phyloP scores from a whole-genome alignment of 2,329 filamentous ascomycete genomes.

The Fusarium sublunatum region DNA sequence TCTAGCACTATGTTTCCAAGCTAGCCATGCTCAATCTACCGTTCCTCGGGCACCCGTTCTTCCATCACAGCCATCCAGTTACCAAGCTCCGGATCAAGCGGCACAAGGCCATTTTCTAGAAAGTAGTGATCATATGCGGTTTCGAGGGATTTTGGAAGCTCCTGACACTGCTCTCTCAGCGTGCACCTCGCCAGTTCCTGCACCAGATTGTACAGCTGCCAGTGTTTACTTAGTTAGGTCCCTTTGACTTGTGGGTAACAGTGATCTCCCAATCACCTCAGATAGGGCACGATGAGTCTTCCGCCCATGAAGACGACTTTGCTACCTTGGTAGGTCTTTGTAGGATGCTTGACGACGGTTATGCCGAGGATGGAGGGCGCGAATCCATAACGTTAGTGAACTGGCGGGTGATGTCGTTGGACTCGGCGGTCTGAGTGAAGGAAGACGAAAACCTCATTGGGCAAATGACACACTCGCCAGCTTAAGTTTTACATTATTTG shows the following conservation, averaged over 20 bases:
- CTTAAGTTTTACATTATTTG: too few species aligned
- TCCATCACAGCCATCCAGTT: slow-evolving; percentile 70
- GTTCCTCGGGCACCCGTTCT: slow-evolving; percentile 73
- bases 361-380: slow-evolving; percentile 47
- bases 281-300: slow-evolving; percentile 57
- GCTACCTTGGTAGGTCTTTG: slow-evolving; percentile 54
- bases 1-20: slow-evolving; percentile 59
- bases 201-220: slow-evolving; percentile 67
- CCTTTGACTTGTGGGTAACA: slow-evolving; percentile 63
- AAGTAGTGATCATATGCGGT: slow-evolving; percentile 70
- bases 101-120: slow-evolving; percentile 34
- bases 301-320: slow-evolving; percentile 64
- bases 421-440: slow-evolving; percentile 16
- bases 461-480: too few species aligned
- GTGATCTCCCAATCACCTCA: slow-evolving; percentile 68
- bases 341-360: slow-evolving; percentile 57
- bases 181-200: slow-evolving; percentile 63
- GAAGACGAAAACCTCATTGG: slow-evolving; percentile 12
- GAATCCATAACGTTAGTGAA: too few species aligned
- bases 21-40: slow-evolving; percentile 74
- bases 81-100: slow-evolving; percentile 61
- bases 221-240: slow-evolving; percentile 61
- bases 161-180: slow-evolving; percentile 57
- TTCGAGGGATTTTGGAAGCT: slow-evolving; percentile 62
- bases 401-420: neutral